A percentile compares a stretch with the other conserved stretches of the same genome.
Evolutionary conservation across 768 basidiomycete genomes (phyloP).

Genomic region (Scleroderma citrinum): DNA sequence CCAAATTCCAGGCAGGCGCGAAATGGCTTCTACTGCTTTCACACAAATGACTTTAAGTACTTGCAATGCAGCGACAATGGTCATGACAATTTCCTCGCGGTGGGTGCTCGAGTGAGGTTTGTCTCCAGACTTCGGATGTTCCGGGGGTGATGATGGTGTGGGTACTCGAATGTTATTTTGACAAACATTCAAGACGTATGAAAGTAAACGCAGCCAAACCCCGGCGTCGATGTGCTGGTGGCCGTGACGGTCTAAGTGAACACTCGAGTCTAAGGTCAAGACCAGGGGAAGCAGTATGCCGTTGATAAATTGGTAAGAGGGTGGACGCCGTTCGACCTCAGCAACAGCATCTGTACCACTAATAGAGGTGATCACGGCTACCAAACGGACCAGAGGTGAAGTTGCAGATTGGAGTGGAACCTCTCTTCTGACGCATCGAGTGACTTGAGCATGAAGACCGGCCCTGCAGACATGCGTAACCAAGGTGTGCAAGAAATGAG

Average conservation of each 20-base stretch:
- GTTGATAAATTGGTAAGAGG: constrained; percentile 57
- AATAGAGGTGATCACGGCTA: constrained; percentile 43
- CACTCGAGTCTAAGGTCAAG: constrained; percentile 43
- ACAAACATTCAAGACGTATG: constrained; percentile 52
- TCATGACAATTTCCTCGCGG: constrained; percentile 20
- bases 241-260: constrained; percentile 39
- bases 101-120: constrained; percentile 14
- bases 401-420: constrained; percentile 36
- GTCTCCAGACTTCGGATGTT: constrained; percentile 45
- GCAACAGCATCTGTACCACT: constrained; percentile 47
- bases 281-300: constrained; percentile 60
- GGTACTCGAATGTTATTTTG: constrained; percentile 24
- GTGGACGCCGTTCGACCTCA: constrained; percentile 48
- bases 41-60: constrained; percentile 62
- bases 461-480: constrained; percentile 41
- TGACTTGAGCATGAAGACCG: constrained; percentile 43
- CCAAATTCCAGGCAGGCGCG: constrained; percentile 57
- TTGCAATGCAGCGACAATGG: constrained; percentile 49
- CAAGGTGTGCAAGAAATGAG: constrained; percentile 42
- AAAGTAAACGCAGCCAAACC: constrained; percentile 59
- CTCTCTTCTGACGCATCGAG: constrained; percentile 37
- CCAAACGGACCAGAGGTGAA: constrained; percentile 31
- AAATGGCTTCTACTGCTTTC: constrained; percentile 57
- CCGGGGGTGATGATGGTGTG: constrained; percentile 21
- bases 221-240: constrained; percentile 41